phyloP scores from a whole-genome alignment of 371 early-diverging fungal genomes.

The Sanchytrium tribonematis region DNA sequence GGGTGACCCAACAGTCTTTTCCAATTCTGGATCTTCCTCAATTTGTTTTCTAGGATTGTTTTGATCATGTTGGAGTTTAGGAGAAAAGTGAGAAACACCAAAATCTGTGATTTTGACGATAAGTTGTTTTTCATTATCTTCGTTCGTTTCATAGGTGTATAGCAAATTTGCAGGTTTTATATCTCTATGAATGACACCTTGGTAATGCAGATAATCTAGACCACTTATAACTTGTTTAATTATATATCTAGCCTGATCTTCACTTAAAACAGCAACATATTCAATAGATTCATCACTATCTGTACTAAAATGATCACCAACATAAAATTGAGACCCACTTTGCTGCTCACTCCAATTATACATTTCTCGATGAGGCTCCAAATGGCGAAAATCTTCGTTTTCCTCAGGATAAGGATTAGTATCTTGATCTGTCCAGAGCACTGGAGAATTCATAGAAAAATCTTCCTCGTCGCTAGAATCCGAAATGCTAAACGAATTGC shows the following conservation, averaged over 20 bases:
- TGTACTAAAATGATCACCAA: neutral
- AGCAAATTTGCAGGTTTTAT: conserved; percentile 84
- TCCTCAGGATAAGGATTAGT: too few relatives aligned
- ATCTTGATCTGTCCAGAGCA: neutral
- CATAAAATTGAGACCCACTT: neutral
- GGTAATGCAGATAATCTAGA: conserved; percentile 39
- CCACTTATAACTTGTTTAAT: neutral
- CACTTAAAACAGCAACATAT: neutral
- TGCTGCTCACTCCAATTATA: too few relatives aligned
- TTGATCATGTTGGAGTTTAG: too few relatives aligned
- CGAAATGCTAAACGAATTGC: neutral
- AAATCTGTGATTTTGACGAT: conserved; percentile 78
- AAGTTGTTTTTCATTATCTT: conserved; percentile 12
- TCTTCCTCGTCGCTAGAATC: neutral
- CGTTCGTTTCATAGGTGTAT: conserved; percentile 15
- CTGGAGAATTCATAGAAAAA: neutral
- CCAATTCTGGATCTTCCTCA: neutral
- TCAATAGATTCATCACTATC: neutral
- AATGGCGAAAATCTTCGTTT: neutral
- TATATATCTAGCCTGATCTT: conserved; percentile 1
- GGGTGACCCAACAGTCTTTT: conserved; percentile 77
- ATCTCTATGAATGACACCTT: conserved; percentile 77
- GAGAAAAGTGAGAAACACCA: conserved; percentile 65
- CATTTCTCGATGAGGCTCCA: neutral
- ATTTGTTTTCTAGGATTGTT: too few relatives aligned